phyloP scores from a whole-genome alignment of 345 rosid species.

The Citrus unshiu region DNA sequence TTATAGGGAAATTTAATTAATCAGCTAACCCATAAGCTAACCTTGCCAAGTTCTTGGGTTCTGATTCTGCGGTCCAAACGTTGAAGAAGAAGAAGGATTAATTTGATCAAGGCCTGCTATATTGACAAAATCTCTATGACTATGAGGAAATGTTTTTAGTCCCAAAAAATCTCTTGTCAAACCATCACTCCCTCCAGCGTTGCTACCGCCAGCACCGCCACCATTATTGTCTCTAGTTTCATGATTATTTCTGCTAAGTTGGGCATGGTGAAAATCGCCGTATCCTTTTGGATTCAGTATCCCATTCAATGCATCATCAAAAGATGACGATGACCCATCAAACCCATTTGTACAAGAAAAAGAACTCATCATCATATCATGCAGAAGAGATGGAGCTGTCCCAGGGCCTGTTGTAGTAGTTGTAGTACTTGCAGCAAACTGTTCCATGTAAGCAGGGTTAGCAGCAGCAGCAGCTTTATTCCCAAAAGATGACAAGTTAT shows the following conservation, averaged over 20 bases:
- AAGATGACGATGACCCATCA: conserved; percentile 21
- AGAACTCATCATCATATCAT: conserved; percentile 22
- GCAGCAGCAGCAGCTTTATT: conserved; percentile 40
- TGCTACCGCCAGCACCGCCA: not conserved
- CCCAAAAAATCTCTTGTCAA: conserved; percentile 66
- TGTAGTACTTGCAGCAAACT: not conserved
- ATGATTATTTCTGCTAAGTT: conserved; percentile 7
- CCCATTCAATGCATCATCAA: conserved; percentile 24
- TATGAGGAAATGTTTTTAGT: conserved; percentile 35
- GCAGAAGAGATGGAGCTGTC: conserved; percentile 21
- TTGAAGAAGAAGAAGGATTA: conserved; percentile 21
- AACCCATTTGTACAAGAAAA: conserved; percentile 20
- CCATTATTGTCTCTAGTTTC: not conserved
- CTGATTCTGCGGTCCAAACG: conserved; percentile 25
- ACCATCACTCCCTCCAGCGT: conserved; percentile 20
- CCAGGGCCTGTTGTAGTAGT: conserved; percentile 6
- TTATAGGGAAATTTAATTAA: not conserved
- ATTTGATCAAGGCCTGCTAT: conserved; percentile 24
- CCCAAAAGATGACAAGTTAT: conserved; percentile 26
- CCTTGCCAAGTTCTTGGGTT: conserved; percentile 38
- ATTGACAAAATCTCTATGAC: conserved; percentile 21
- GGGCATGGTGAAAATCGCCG: not conserved
- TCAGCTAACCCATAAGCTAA: not conserved
- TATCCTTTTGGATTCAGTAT: conserved; percentile 18
- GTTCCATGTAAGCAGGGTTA: conserved; percentile 21